Evolutionary conservation across 2,329 filamentous ascomycete genomes (phyloP).

Genomic region (Thielaviopsis musarum): DNA sequence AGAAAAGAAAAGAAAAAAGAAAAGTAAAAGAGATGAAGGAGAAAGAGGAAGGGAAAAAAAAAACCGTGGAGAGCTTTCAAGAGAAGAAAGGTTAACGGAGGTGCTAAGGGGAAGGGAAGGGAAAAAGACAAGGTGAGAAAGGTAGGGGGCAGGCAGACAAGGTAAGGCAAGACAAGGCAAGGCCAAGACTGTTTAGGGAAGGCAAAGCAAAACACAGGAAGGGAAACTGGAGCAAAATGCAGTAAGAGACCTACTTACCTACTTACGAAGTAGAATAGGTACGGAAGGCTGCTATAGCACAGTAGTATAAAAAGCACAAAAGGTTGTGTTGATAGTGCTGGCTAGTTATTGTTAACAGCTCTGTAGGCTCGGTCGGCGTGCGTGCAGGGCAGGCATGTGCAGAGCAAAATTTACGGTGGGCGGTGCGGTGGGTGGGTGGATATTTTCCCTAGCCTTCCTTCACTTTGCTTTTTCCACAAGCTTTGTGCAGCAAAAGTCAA

Average conservation of each 20-base stretch:
- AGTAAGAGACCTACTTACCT: not conserved
- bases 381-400: too few relatives aligned
- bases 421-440: too few relatives aligned
- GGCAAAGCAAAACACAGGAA: not conserved
- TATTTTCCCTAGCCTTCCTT: too few relatives aligned
- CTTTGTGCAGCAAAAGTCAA: too few relatives aligned
- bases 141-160: slow-evolving; percentile 7
- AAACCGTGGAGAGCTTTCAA: slow-evolving; percentile 21
- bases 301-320: not conserved
- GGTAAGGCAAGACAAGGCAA: slow-evolving; percentile 2
- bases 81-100: slow-evolving; percentile 13
- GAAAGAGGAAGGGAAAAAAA: slow-evolving; percentile 8
- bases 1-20: slow-evolving; percentile 6
- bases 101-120: slow-evolving; percentile 13
- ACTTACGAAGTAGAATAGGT: too few relatives aligned
- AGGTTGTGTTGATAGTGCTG: too few relatives aligned
- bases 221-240: not conserved
- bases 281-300: not conserved
- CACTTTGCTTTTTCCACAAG: too few relatives aligned
- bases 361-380: too few relatives aligned
- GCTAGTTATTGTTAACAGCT: too few relatives aligned
- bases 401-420: too few relatives aligned
- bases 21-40: slow-evolving; percentile 2
- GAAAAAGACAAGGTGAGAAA: slow-evolving; percentile 12
- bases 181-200: slow-evolving; percentile 3